Evolutionary conservation across 768 basidiomycete genomes (phyloP).

Genomic region (Podaxis mareebaensis): DNA sequence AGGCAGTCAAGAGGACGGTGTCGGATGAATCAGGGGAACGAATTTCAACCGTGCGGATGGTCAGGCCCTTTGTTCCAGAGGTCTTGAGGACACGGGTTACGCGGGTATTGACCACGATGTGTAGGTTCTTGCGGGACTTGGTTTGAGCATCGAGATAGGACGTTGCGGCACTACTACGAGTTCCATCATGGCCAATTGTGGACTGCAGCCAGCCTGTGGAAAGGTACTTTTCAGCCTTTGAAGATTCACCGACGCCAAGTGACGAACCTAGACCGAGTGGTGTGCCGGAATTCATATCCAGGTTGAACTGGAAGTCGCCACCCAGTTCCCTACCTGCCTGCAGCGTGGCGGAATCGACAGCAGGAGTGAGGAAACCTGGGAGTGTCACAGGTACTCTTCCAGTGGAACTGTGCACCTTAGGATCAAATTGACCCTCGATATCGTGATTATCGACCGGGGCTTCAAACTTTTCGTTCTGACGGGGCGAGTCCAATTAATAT

Average conservation of each 20-base stretch:
- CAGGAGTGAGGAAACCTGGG: constrained; percentile 14
- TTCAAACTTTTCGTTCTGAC: constrained; percentile 21
- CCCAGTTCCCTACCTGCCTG: constrained; percentile 19
- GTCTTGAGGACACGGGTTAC: constrained; percentile 22
- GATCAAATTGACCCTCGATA: constrained; percentile 22
- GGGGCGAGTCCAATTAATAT: not conserved
- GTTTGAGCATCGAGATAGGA: constrained; percentile 26
- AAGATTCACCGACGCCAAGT: not conserved
- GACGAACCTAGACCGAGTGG: constrained; percentile 16
- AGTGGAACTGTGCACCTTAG: constrained; percentile 21
- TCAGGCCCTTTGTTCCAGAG: not conserved
- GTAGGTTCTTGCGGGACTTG: constrained; percentile 26
- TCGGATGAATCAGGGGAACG: not conserved
- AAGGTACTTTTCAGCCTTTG: not conserved
- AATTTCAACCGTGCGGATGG: constrained; percentile 16
- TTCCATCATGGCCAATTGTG: constrained; percentile 22
- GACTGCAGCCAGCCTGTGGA: constrained; percentile 24
- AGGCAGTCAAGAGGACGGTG: constrained; percentile 19
- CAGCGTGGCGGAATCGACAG: constrained; percentile 23
- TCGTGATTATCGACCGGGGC: constrained; percentile 22
- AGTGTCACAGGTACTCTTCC: constrained; percentile 22
- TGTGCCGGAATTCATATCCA: constrained; percentile 19
- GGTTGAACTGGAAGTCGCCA: constrained; percentile 14
- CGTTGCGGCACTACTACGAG: constrained; percentile 27
- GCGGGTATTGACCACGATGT: constrained; percentile 30